A percentile compares a stretch with the other conserved stretches of the same genome.
phyloP scores from a whole-genome alignment of 768 basidiomycete species.

The Kwoniella dendrophila region DNA sequence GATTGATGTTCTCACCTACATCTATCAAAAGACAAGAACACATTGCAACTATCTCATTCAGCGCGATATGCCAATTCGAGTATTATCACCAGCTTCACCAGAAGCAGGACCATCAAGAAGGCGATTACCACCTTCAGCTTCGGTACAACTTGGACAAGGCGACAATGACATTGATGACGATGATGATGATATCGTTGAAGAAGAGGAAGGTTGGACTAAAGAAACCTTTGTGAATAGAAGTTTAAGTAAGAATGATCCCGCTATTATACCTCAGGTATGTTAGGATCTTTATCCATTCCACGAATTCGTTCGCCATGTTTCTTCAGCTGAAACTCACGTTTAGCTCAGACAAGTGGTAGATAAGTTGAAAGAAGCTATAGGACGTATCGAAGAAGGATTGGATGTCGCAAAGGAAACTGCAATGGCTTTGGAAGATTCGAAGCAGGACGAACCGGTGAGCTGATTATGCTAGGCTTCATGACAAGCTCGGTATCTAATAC shows the following conservation, averaged over 20 bases:
- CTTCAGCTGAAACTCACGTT: background rate
- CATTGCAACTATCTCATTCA: no score
- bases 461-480: background rate
- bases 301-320: background rate
- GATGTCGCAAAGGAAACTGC: conserved; percentile 33
- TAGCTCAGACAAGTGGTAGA: conserved; percentile 22
- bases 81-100: background rate
- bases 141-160: background rate
- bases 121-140: background rate
- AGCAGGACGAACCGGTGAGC: conserved; percentile 28
- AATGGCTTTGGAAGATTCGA: conserved; percentile 28
- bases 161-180: no score
- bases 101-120: conserved; percentile 21
- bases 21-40: background rate
- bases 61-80: conserved; percentile 12
- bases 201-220: conserved; percentile 41
- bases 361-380: conserved; percentile 24
- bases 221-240: conserved; percentile 30
- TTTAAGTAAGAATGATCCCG: conserved; percentile 4
- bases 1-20: no score
- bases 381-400: conserved; percentile 26
- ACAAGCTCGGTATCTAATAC: background rate
- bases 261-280: conserved; percentile 15
- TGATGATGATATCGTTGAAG: conserved; percentile 18
- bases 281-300: background rate